These are phyloP conservation scores for Porphyrellus sp. DNA, from an alignment of 1,284 basidiomycete genomes.

Conservation along the genomic window DNA sequence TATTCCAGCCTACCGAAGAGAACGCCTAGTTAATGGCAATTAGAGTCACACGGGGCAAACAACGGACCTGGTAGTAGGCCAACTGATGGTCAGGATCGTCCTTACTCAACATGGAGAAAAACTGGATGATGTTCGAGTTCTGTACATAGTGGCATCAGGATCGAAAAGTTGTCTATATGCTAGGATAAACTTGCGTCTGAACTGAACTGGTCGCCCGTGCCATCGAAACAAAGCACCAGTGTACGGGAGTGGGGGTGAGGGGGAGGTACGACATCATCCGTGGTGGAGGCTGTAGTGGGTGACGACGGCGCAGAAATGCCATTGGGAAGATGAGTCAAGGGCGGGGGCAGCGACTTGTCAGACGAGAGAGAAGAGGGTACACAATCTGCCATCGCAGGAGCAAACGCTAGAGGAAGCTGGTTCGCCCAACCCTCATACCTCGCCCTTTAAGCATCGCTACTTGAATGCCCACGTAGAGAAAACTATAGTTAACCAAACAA, in stretches of 20 bases:
- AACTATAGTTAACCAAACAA: too few species aligned
- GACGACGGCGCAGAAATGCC: neutral
- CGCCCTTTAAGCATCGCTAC: neutral
- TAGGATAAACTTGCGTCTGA: slow-evolving; percentile 40
- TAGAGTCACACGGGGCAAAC: neutral
- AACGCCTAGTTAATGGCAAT: neutral
- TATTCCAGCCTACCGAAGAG: slow-evolving; percentile 43
- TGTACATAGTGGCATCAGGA: slow-evolving; percentile 9
- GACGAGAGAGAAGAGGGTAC: neutral
- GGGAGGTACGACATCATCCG: slow-evolving; percentile 37
- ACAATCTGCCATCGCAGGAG: slow-evolving; percentile 13
- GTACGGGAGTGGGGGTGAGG: slow-evolving; percentile 39
- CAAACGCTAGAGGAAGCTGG: neutral
- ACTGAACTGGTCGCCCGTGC: slow-evolving; percentile 55
- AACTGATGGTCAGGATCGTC: slow-evolving; percentile 48
- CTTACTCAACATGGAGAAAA: slow-evolving; percentile 54
- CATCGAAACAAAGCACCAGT: slow-evolving; percentile 56
- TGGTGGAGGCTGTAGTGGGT: neutral
- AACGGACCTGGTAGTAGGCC: slow-evolving; percentile 54
- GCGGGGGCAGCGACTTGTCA: slow-evolving; percentile 2
- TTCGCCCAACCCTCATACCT: neutral
- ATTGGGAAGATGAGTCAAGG: slow-evolving; percentile 1
- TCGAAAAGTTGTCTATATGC: neutral
- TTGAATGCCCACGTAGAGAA: too few species aligned
- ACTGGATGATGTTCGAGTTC: slow-evolving; percentile 49